These are phyloP conservation scores for Crassisporium funariophilum DNA, from an alignment of 768 basidiomycete genomes.

Conservation along the genomic window DNA sequence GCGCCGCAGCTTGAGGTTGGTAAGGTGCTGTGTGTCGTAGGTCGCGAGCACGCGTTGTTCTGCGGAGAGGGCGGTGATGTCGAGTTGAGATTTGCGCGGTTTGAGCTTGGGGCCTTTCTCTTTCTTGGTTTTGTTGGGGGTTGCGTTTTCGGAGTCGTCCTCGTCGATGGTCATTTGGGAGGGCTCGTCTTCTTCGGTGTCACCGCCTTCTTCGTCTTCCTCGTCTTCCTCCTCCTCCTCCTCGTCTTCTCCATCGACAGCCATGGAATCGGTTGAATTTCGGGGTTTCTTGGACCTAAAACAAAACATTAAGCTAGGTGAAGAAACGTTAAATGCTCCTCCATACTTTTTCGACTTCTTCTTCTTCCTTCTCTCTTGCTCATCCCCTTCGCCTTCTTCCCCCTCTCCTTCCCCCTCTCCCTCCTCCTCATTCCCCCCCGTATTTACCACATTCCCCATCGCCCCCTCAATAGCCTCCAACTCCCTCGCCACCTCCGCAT, in stretches of 20 bases:
- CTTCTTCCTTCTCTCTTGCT: slow-evolving; percentile 29
- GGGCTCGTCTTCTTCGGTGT: slow-evolving; percentile 35
- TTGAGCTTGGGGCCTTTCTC: slow-evolving; percentile 49
- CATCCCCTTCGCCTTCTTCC: slow-evolving; percentile 37
- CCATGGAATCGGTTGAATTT: slow-evolving; percentile 52
- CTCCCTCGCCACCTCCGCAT: slow-evolving; percentile 60
- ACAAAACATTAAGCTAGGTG: background rate
- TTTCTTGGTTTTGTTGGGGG: slow-evolving; percentile 38
- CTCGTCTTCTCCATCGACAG: slow-evolving; percentile 40
- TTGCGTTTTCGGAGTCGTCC: slow-evolving; percentile 33
- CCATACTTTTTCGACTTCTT: slow-evolving; percentile 38
- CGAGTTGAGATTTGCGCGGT: slow-evolving; percentile 68
- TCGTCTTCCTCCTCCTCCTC: slow-evolving; percentile 39
- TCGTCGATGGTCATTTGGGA: slow-evolving; percentile 42
- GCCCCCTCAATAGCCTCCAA: slow-evolving; percentile 69
- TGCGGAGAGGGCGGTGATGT: slow-evolving; percentile 65
- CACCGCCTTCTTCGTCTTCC: slow-evolving; percentile 38
- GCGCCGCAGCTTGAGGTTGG: slow-evolving; percentile 71
- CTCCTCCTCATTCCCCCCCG: slow-evolving; percentile 39
- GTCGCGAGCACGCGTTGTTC: slow-evolving; percentile 74
- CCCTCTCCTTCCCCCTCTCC: slow-evolving; percentile 29
- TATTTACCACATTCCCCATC: slow-evolving; percentile 63
- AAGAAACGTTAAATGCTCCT: background rate
- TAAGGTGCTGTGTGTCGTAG: slow-evolving; percentile 65
- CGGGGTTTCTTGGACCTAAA: slow-evolving; percentile 29